Conservation (phyloP, 2,329 filamentous ascomycete genomes). For the Shiraia sp. region DNA sequence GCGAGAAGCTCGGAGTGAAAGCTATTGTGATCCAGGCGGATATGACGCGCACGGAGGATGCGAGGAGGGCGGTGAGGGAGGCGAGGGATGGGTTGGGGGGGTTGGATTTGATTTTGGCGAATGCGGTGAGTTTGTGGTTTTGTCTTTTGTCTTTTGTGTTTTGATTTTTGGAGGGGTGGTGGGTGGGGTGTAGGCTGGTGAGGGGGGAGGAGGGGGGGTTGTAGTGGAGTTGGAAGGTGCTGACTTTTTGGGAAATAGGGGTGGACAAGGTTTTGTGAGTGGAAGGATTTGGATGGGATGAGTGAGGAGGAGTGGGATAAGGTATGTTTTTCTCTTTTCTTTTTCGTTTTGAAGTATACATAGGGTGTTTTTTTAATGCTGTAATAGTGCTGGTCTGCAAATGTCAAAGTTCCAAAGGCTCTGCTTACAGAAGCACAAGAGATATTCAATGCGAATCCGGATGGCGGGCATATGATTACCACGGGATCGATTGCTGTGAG, state of each 20-base stretch:
- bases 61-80: conserved; percentile 62
- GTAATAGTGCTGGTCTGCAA: conserved; percentile 62
- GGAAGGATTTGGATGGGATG: conserved; percentile 62
- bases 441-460: conserved; percentile 63
- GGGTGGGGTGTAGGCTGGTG: too few species aligned
- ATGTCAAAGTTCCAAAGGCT: conserved; percentile 56
- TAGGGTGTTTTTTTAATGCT: background rate
- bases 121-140: conserved; percentile 58
- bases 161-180: too few species aligned
- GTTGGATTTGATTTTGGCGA: conserved; percentile 77
- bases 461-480: conserved; percentile 66
- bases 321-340: conserved; percentile 40
- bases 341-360: conserved; percentile 19
- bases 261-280: conserved; percentile 64
- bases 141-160: background rate
- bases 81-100: conserved; percentile 65
- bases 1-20: conserved; percentile 58
- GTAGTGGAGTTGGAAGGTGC: too few species aligned
- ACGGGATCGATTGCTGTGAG: conserved; percentile 64
- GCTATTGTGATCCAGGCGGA: conserved; percentile 67
- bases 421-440: conserved; percentile 62
- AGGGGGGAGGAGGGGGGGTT: too few species aligned
- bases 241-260: conserved; percentile 49
- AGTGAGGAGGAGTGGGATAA: conserved; percentile 67
- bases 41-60: conserved; percentile 62